Percentiles rank a stretch among this genome's conserved stretches.
These are phyloP conservation scores for Fusarium tupiense DNA, from an alignment of 2,329 filamentous ascomycete genomes.

Conservation along the genomic window DNA sequence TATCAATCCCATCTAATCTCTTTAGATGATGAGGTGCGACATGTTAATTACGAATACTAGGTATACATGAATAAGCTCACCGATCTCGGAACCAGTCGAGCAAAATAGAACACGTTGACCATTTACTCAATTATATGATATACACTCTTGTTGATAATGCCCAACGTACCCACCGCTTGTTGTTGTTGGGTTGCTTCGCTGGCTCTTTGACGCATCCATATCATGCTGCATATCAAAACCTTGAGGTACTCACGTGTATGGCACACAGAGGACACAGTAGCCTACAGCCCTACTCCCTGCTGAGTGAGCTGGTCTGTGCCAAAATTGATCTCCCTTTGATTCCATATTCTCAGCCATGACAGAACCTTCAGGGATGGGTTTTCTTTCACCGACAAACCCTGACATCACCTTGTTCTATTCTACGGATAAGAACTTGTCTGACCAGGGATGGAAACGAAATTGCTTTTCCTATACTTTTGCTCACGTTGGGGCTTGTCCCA, in stretches of 20 bases:
- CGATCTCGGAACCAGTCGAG: conserved; percentile 32
- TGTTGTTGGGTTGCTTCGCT: conserved; percentile 10
- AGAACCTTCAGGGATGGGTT: conserved; percentile 10
- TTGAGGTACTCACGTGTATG: background rate
- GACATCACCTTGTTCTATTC: background rate
- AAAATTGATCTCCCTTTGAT: conserved; percentile 15
- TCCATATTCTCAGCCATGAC: background rate
- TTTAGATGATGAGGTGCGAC: conserved; percentile 17
- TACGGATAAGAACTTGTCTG: background rate
- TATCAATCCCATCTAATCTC: conserved; percentile 47
- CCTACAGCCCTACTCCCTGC: conserved; percentile 12
- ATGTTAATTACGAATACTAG: background rate
- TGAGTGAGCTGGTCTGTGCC: conserved; percentile 19
- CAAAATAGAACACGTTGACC: background rate
- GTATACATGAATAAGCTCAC: background rate
- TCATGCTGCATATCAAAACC: conserved; percentile 4
- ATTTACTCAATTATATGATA: background rate
- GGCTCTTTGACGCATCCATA: background rate
- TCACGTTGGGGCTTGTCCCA: conserved; percentile 7
- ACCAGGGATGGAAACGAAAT: conserved; percentile 24
- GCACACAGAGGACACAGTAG: conserved; percentile 9
- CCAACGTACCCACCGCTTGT: conserved; percentile 1
- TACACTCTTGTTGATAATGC: background rate
- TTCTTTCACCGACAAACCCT: conserved; percentile 33
- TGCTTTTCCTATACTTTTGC: background rate